These are phyloP conservation scores for Metschnikowia cerradonensis DNA, from an alignment of 805 yeast genomes.

Conservation along the genomic window DNA sequence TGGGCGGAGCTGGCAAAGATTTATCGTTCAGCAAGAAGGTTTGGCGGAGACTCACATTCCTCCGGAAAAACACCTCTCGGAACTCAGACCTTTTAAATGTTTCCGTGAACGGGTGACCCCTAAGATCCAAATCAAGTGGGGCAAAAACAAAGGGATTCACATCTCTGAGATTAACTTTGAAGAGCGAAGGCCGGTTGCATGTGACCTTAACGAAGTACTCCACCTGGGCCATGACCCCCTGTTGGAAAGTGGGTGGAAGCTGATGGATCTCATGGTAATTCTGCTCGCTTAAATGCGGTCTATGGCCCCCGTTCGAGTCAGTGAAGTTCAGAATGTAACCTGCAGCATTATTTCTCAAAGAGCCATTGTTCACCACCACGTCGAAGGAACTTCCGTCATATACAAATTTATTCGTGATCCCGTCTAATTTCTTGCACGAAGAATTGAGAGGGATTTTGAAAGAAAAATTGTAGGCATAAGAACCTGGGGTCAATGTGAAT, in stretches of 20 bases:
- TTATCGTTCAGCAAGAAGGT: slow-evolving; percentile 27
- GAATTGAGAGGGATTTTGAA: slow-evolving; percentile 42
- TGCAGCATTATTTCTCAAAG: slow-evolving; percentile 21
- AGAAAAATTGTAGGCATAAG: slow-evolving; percentile 46
- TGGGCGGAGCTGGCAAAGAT: slow-evolving; percentile 8
- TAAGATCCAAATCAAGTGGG: slow-evolving; percentile 41
- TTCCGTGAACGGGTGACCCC: slow-evolving; percentile 17
- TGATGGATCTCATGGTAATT: slow-evolving; percentile 10
- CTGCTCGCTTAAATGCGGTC: background rate
- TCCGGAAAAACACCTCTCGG: slow-evolving; percentile 37
- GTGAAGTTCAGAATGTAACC: slow-evolving; percentile 1
- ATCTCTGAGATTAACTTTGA: slow-evolving; percentile 45
- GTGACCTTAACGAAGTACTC: slow-evolving; percentile 60
- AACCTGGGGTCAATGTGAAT: slow-evolving; percentile 48
- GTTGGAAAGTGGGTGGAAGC: slow-evolving; percentile 14
- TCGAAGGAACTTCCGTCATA: slow-evolving; percentile 28
- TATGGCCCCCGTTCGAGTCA: background rate
- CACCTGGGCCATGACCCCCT: slow-evolving; percentile 32
- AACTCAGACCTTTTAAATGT: slow-evolving; percentile 26
- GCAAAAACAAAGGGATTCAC: slow-evolving; percentile 50
- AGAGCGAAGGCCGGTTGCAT: slow-evolving; percentile 48
- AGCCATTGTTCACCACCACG: slow-evolving; percentile 32
- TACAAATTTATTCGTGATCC: slow-evolving; percentile 30
- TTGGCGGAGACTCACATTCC: slow-evolving; percentile 24
- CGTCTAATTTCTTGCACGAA: slow-evolving; percentile 28